phyloP scores from a whole-genome alignment of 768 basidiomycete genomes.

The Boletus edulis region DNA sequence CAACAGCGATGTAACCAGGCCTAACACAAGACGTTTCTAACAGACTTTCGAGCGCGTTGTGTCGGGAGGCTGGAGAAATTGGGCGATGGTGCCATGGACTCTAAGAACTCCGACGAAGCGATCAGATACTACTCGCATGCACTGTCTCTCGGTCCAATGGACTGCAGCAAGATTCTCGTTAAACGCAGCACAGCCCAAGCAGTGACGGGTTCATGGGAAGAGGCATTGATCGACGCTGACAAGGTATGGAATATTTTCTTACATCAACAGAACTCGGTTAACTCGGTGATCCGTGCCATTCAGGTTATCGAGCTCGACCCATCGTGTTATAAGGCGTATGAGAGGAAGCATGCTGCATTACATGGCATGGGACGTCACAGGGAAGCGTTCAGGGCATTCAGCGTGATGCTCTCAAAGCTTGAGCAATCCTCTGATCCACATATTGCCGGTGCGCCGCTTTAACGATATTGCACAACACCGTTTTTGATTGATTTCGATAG shows the following conservation, averaged over 20 bases:
- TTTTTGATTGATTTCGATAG: not conserved
- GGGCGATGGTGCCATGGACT: not conserved
- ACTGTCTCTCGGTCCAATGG: not conserved
- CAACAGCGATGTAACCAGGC: too few species aligned
- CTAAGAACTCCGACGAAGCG: not conserved
- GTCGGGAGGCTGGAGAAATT: not conserved
- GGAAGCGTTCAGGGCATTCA: not conserved
- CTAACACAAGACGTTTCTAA: not conserved
- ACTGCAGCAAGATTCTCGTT: not conserved
- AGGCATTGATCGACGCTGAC: not conserved
- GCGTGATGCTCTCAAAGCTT: not conserved
- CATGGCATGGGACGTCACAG: not conserved
- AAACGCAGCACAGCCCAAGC: slow-evolving; percentile 4
- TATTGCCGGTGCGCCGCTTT: not conserved
- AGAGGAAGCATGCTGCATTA: slow-evolving; percentile 1
- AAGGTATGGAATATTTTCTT: not conserved
- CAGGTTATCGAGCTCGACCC: slow-evolving; percentile 7
- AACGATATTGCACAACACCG: not conserved
- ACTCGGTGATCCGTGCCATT: not conserved
- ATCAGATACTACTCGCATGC: not conserved
- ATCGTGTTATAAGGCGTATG: not conserved
- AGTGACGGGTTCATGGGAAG: not conserved
- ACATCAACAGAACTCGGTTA: too few species aligned
- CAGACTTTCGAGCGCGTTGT: slow-evolving; percentile 4
- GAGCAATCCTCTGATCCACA: not conserved